These are phyloP conservation scores for Cucurbitaria berberidis DNA, from an alignment of 2,329 filamentous ascomycete genomes.

Conservation along the genomic window DNA sequence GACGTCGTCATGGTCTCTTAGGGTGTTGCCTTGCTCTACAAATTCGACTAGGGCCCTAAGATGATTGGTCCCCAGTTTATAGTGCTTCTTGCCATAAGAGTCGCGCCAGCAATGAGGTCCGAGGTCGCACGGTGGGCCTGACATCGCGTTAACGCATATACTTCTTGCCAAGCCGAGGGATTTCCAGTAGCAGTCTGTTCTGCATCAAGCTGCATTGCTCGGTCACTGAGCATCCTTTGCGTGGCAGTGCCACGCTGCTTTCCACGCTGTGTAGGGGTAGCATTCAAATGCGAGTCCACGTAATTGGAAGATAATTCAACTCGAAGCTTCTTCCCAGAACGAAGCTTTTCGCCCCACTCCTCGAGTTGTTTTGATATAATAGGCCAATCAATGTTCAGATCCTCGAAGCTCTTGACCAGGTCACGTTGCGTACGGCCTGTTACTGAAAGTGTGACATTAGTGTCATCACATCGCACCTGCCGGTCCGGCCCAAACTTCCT, in stretches of 20 bases:
- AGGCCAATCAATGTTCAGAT: slow-evolving; percentile 35
- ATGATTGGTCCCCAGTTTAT: too few species aligned
- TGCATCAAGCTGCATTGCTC: slow-evolving; percentile 16
- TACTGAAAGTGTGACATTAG: slow-evolving; percentile 27
- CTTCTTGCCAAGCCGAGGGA: slow-evolving; percentile 30
- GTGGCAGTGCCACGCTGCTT: slow-evolving; percentile 16
- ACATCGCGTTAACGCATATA: too few species aligned
- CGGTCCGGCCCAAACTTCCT: slow-evolving; percentile 15
- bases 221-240: slow-evolving; percentile 33
- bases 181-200: slow-evolving; percentile 15
- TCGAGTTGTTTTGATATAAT: slow-evolving; percentile 39
- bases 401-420: slow-evolving; percentile 36
- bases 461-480: slow-evolving; percentile 13
- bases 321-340: slow-evolving; percentile 38
- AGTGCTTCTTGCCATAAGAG: too few species aligned
- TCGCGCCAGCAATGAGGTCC: too few species aligned
- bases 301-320: slow-evolving; percentile 42
- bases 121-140: too few species aligned
- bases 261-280: not conserved
- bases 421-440: slow-evolving; percentile 34
- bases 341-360: slow-evolving; percentile 13
- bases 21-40: too few species aligned
- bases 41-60: too few species aligned
- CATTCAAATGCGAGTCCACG: slow-evolving; percentile 18
- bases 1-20: too few species aligned